Evolutionary conservation across 768 basidiomycete species (phyloP).

Genomic region (Porpolomopsis calyptriformis): DNA sequence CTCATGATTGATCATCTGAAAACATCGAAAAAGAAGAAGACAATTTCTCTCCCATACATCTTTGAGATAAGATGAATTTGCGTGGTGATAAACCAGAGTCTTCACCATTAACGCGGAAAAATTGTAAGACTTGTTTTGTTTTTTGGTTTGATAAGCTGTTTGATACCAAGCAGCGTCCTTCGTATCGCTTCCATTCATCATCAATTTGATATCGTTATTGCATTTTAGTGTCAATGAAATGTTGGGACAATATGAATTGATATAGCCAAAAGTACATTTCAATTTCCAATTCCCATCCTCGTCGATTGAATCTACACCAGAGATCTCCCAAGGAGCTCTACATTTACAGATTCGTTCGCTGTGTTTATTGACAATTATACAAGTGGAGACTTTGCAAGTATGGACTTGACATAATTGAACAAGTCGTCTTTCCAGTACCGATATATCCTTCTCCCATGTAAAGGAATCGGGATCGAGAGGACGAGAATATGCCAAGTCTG

Average conservation of each 20-base stretch:
- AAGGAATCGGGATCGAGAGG: constrained; percentile 20
- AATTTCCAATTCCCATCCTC: background rate
- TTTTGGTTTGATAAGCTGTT: constrained; percentile 31
- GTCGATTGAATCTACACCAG: background rate
- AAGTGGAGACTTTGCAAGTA: background rate
- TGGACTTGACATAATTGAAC: constrained; percentile 4
- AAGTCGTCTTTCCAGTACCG: constrained; percentile 15
- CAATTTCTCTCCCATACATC: constrained; percentile 13
- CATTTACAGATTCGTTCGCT: background rate
- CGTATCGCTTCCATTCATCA: constrained; percentile 25
- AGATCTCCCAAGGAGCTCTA: background rate
- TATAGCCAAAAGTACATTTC: background rate
- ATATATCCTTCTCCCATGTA: constrained; percentile 12
- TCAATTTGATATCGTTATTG: constrained; percentile 32
- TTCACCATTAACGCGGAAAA: constrained; percentile 27
- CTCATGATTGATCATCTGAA: constrained; percentile 18
- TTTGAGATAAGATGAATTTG: background rate
- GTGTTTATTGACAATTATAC: background rate
- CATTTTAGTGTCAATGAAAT: background rate
- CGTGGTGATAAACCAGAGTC: constrained; percentile 17
- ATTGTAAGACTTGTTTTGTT: constrained; percentile 26
- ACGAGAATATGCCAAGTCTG: constrained; percentile 22
- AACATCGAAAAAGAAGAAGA: constrained; percentile 15
- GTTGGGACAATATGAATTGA: background rate
- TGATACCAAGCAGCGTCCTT: constrained; percentile 27